Evolutionary conservation across 331 rosid species (phyloP), one percentile per base, ranked within the genome.

Genomic region (Malus hybrid): DNA sequence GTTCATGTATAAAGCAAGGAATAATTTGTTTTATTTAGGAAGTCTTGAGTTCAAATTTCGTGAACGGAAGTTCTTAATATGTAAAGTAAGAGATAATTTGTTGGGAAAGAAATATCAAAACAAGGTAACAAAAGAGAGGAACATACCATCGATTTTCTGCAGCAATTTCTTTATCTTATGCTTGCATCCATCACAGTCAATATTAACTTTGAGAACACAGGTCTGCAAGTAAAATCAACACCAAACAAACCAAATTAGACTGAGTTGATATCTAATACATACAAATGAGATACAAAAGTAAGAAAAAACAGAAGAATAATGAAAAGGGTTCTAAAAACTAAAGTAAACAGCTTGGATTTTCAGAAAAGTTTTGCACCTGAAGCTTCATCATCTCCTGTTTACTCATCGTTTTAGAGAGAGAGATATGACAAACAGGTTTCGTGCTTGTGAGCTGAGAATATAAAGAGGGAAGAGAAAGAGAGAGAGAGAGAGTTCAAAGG

Each of bases 101-200:
- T 39, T 39, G 44, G 44, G 44, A 2, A 8, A 39, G 5, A 16
- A 44, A 73, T 44, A 48, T 19, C 6, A 46, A 6, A 50, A 15
- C 7, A 50, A 0, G 56, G 56, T 16, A 16, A 50, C 56, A 16
- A 6, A 16, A 0, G 56, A 50, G n/a, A 42, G 63, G 19, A 60
- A 69, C 60, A 33, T 81, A 94, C 99, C 99, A 0, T 94, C 97
- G 39, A 92, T 89, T 84, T 94, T 94, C 90, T 87, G 97, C 56
- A 94, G 82, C 16, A 83, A 52, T 86, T 94, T 94, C 92, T 67
- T 85, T 1, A 94, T 95, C 86, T 90, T 90, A 74, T 89, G 85
- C 76, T 82, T 88, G 81, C 99, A 94, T 4, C 97, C 99, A 22
- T 90, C 96, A 27, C 99, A 94, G 83, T 89, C 90, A 73, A 94